Evolutionary conservation across 306 rosid genomes (phyloP).

Genomic region (Myrica gale): DNA sequence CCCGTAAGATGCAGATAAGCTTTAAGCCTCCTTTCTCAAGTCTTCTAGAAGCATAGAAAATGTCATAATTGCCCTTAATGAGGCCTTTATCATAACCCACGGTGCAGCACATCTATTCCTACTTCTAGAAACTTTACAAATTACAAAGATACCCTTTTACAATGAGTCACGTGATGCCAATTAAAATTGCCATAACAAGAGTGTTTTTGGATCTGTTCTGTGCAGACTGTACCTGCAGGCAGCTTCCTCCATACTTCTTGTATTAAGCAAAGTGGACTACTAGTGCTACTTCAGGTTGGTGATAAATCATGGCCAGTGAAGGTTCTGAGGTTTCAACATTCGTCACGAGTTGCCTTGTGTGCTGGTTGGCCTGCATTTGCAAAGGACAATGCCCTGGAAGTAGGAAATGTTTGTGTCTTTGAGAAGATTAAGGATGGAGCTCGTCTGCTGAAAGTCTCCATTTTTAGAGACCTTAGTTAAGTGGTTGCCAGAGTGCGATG

Average conservation of each 20-base stretch:
- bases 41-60: no score
- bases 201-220: neutral
- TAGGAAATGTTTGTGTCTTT: neutral
- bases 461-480: neutral
- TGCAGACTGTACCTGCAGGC: slow-evolving; percentile 5
- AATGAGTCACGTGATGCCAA: no score
- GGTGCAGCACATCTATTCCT: no score
- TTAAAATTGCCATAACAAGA: no score
- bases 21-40: no score
- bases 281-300: slow-evolving; percentile 7
- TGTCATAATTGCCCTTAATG: no score
- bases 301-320: slow-evolving; percentile 2
- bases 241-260: neutral
- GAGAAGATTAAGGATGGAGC: no score
- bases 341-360: neutral
- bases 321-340: neutral
- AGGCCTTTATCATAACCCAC: no score
- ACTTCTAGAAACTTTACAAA: no score
- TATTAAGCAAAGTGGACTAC: neutral
- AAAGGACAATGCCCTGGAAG: neutral
- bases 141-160: no score
- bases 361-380: slow-evolving; percentile 15
- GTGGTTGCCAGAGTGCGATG: neutral
- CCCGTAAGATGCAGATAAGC: no score
- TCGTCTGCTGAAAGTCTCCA: slow-evolving; percentile 8